phyloP scores from a whole-genome alignment of 192 early-diverging fungal species.

The Fimicolochytrium jonesii region DNA sequence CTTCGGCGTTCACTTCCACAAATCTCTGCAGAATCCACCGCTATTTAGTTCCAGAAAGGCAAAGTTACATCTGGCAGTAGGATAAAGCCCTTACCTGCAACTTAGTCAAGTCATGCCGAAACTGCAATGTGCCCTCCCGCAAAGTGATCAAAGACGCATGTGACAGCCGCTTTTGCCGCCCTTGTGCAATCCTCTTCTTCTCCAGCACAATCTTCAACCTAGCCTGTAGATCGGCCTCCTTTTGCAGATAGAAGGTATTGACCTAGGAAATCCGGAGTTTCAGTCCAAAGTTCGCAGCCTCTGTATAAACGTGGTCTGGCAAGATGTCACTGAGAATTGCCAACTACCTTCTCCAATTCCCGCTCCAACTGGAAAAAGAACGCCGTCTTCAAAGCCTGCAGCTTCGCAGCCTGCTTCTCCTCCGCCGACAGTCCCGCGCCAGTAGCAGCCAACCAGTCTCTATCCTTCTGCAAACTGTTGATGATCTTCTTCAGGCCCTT shows the following conservation, averaged over 20 bases:
- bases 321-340: too few relatives aligned
- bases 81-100: constrained; percentile 83
- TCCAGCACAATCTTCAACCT: constrained; percentile 69
- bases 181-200: constrained; percentile 35
- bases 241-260: constrained; percentile 94
- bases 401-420: constrained; percentile 16
- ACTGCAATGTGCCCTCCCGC: constrained; percentile 85
- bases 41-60: too few relatives aligned
- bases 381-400: constrained; percentile 85
- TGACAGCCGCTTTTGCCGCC: constrained; percentile 33
- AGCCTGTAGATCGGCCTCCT: constrained; percentile 89
- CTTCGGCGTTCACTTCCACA: constrained; percentile 92
- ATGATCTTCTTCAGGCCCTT: constrained; percentile 99
- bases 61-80: too few relatives aligned
- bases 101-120: constrained; percentile 90
- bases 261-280: too few relatives aligned
- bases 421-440: too few relatives aligned
- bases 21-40: constrained; percentile 64
- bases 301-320: too few relatives aligned
- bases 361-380: constrained; percentile 98
- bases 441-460: too few relatives aligned
- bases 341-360: constrained; percentile 88
- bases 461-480: constrained; percentile 45
- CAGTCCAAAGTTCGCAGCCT: too few relatives aligned
- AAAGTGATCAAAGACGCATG: constrained; percentile 66